Conservation (phyloP, 2,329 filamentous ascomycete genomes). For the Colletotrichum navitas region DNA sequence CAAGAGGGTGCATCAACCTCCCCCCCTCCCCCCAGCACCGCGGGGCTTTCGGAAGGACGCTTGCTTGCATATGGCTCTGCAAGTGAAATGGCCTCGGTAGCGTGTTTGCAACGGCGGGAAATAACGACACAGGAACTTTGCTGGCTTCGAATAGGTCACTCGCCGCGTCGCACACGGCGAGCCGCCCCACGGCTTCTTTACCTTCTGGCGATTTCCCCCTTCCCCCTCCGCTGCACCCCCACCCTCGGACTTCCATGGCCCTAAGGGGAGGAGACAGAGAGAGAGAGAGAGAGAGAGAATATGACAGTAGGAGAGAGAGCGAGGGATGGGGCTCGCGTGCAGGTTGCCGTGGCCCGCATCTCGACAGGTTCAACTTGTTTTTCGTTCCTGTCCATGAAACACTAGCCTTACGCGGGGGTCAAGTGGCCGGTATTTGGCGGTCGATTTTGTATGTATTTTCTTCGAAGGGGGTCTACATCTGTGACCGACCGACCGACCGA, state of each 20-base stretch:
- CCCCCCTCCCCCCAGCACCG: slow-evolving; percentile 17
- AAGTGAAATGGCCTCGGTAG: slow-evolving; percentile 20
- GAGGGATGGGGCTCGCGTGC: slow-evolving; percentile 22
- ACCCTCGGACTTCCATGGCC: slow-evolving; percentile 26
- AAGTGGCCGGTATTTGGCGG: slow-evolving; percentile 31
- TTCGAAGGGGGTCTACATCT: slow-evolving; percentile 21
- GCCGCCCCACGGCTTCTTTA: slow-evolving; percentile 8
- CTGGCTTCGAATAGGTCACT: slow-evolving; percentile 25
- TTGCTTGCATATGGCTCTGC: slow-evolving; percentile 29
- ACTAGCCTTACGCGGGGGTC: slow-evolving; percentile 40
- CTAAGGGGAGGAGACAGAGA: not conserved
- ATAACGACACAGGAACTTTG: slow-evolving; percentile 4
- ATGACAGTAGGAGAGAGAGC: not conserved
- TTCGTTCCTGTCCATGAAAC: slow-evolving; percentile 34
- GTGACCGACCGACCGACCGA: slow-evolving; percentile 15
- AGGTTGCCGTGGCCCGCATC: slow-evolving; percentile 28
- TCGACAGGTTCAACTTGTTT: slow-evolving; percentile 30
- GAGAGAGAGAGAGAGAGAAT: not conserved
- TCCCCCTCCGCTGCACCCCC: slow-evolving; percentile 2
- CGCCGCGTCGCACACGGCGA: slow-evolving; percentile 19
- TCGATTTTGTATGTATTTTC: slow-evolving; percentile 24
- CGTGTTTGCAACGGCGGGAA: slow-evolving; percentile 39
- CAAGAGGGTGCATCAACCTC: slow-evolving; percentile 20
- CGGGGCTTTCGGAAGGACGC: slow-evolving; percentile 35
- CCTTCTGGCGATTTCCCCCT: slow-evolving; percentile 1